phyloP scores from a whole-genome alignment of 1,139 yeast genomes.

The Pichiaceae sp. region DNA sequence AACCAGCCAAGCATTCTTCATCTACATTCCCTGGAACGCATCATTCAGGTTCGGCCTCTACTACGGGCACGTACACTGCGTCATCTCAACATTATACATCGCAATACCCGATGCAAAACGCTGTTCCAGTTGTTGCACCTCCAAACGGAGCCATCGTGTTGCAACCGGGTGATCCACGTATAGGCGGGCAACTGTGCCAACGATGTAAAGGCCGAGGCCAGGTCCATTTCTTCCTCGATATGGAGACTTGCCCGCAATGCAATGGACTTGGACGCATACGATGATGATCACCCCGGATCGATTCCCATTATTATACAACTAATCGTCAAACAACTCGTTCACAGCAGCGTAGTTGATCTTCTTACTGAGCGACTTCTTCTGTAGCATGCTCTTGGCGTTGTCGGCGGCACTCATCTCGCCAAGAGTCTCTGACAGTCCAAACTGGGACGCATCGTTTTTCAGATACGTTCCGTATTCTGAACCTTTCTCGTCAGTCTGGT shows the following conservation, averaged over 20 bases:
- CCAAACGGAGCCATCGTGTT: conserved; percentile 34
- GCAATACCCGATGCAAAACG: conserved; percentile 12
- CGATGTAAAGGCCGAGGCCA: conserved; percentile 68
- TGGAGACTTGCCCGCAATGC: conserved; percentile 52
- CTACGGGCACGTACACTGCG: neutral
- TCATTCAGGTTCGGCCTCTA: neutral
- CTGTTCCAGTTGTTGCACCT: conserved; percentile 7
- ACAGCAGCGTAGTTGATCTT: conserved; percentile 83
- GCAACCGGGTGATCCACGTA: conserved; percentile 73
- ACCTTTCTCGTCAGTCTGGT: conserved; percentile 11
- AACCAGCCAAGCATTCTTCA: neutral
- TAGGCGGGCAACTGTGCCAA: conserved; percentile 77
- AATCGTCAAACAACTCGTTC: conserved; percentile 46
- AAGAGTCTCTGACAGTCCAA: conserved; percentile 32
- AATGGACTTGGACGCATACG: conserved; percentile 55
- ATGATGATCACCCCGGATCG: neutral
- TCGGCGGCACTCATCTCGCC: conserved; percentile 58
- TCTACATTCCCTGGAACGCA: no score
- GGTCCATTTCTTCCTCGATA: conserved; percentile 43
- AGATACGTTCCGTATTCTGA: conserved; percentile 16
- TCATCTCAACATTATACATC: conserved; percentile 14
- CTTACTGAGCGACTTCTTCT: conserved; percentile 67
- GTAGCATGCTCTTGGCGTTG: conserved; percentile 62
- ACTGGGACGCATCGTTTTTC: conserved; percentile 17
- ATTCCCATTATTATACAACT: neutral